These are phyloP conservation scores for Tremella fuciformis DNA, from an alignment of 768 basidiomycete species.

Conservation along the genomic window DNA sequence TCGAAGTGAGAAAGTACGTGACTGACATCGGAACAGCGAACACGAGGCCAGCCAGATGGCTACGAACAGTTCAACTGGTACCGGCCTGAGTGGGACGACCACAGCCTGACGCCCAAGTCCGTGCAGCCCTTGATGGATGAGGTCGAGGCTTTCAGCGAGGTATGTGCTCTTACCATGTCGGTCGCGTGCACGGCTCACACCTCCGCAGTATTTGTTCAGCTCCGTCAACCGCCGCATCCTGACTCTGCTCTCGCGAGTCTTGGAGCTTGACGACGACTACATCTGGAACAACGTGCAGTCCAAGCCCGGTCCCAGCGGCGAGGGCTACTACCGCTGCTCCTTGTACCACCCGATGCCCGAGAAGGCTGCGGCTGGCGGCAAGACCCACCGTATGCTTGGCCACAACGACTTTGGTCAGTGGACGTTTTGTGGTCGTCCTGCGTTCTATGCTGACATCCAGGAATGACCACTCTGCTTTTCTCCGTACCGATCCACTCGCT, in stretches of 20 bases:
- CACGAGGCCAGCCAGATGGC: constrained; percentile 5
- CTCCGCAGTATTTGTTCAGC: constrained; percentile 1
- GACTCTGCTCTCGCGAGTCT: constrained; percentile 20
- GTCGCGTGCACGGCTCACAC: neutral
- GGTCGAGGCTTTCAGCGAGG: constrained; percentile 14
- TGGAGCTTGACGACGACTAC: constrained; percentile 24
- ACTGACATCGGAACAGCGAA: constrained; percentile 12
- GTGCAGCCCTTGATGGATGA: constrained; percentile 22
- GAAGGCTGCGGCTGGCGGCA: constrained; percentile 8
- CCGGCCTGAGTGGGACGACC: constrained; percentile 3
- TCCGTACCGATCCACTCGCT: constrained; percentile 33
- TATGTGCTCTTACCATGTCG: neutral
- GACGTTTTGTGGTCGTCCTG: constrained; percentile 11
- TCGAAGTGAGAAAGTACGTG: neutral
- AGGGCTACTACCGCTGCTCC: constrained; percentile 11
- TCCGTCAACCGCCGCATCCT: constrained; percentile 15
- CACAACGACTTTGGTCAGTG: constrained; percentile 28
- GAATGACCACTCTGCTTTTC: constrained; percentile 36
- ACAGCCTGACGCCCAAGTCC: constrained; percentile 1
- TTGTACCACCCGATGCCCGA: constrained; percentile 11
- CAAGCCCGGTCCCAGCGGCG: constrained; percentile 6
- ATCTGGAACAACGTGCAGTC: constrained; percentile 18
- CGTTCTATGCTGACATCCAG: neutral
- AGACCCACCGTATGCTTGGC: constrained; percentile 28
- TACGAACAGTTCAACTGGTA: constrained; percentile 23